Percentiles rank a stretch among this genome's conserved stretches.
Evolutionary conservation across 495 filamentous ascomycete species (phyloP).

Genomic region (Aspergillus sparsus): DNA sequence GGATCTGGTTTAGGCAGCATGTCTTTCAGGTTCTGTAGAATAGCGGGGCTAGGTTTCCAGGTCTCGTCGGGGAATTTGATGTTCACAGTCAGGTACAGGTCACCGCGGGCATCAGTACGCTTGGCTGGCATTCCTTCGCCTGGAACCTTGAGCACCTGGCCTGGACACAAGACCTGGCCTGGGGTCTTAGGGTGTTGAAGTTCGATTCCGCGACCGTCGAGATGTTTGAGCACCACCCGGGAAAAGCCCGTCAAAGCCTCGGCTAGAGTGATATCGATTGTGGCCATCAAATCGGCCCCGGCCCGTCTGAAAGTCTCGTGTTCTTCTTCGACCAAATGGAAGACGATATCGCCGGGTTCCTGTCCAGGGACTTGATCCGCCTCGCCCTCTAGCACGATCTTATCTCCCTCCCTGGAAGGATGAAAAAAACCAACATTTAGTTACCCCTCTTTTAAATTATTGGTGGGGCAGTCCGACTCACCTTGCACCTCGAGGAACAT

Average conservation of each 20-base stretch:
- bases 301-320: slow-evolving; percentile 79
- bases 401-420: slow-evolving; percentile 68
- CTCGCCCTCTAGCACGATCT: slow-evolving; percentile 88
- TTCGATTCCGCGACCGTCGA: slow-evolving; percentile 89
- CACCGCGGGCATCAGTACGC: slow-evolving; percentile 76
- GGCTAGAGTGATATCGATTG: slow-evolving; percentile 74
- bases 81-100: slow-evolving; percentile 83
- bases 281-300: slow-evolving; percentile 79
- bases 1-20: slow-evolving; percentile 66
- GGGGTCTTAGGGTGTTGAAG: slow-evolving; percentile 66
- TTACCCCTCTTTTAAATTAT: neutral
- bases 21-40: slow-evolving; percentile 66
- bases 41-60: slow-evolving; percentile 71
- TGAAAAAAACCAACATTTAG: slow-evolving; percentile 22
- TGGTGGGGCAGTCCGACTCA: slow-evolving; percentile 26
- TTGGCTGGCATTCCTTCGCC: slow-evolving; percentile 96
- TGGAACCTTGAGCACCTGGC: slow-evolving; percentile 76
- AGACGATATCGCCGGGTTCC: slow-evolving; percentile 90
- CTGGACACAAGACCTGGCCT: slow-evolving; percentile 75
- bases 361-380: slow-evolving; percentile 91
- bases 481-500: slow-evolving; percentile 86
- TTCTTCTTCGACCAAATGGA: slow-evolving; percentile 76
- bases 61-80: slow-evolving; percentile 85
- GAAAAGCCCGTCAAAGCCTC: slow-evolving; percentile 89
- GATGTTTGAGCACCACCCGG: slow-evolving; percentile 85